Conservation (phyloP, 495 filamentous ascomycete species). For the Lindgomyces ingoldianus region DNA sequence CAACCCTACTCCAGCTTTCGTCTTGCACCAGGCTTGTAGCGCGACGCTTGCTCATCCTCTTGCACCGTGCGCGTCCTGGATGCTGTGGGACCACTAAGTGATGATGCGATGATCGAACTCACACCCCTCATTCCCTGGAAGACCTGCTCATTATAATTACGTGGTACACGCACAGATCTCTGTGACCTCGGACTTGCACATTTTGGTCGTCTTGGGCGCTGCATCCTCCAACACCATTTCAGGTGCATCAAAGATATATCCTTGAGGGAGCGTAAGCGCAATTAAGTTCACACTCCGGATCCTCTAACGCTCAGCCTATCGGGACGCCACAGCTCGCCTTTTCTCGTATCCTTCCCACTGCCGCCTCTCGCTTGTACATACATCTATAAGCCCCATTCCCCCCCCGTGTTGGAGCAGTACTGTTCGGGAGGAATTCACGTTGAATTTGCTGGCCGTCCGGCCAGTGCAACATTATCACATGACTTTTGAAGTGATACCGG, state of each 20-base stretch:
- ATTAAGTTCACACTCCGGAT: slow-evolving; percentile 32
- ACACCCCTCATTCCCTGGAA: not conserved
- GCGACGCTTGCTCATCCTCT: not conserved
- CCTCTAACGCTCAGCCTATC: slow-evolving; percentile 28
- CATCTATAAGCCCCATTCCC: slow-evolving; percentile 25
- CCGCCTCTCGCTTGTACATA: slow-evolving; percentile 1
- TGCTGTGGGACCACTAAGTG: not conserved
- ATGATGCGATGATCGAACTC: slow-evolving; percentile 1
- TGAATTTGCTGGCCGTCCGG: slow-evolving; percentile 29
- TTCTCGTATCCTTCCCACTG: slow-evolving; percentile 10
- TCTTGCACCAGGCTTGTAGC: not conserved
- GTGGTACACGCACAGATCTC: slow-evolving; percentile 9
- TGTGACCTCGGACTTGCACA: not conserved
- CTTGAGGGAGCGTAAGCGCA: slow-evolving; percentile 28
- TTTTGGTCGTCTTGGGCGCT: not conserved
- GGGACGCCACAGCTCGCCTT: slow-evolving; percentile 17
- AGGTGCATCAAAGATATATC: slow-evolving; percentile 11
- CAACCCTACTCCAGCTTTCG: not conserved
- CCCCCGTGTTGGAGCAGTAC: slow-evolving; percentile 2
- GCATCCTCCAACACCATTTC: not conserved
- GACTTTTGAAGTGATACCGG: slow-evolving; percentile 7
- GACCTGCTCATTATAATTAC: slow-evolving; percentile 12
- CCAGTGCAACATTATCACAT: slow-evolving; percentile 23
- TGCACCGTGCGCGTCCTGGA: not conserved
- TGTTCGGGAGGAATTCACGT: slow-evolving; percentile 20